Conservation (phyloP, 2,329 filamentous ascomycete genomes). For the Microcera coccophila region DNA sequence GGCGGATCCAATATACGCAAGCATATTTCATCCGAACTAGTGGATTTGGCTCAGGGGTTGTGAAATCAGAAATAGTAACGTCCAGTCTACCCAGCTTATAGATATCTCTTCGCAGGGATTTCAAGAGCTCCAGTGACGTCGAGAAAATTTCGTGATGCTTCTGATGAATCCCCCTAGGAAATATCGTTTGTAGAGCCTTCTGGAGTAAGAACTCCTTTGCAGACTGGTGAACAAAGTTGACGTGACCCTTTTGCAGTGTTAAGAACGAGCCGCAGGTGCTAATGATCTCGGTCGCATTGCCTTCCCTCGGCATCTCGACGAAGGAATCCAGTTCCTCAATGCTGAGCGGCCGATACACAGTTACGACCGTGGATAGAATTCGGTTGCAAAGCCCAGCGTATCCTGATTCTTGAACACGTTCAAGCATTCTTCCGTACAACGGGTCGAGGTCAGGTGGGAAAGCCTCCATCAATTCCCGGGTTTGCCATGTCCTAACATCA, state of each 20-base stretch:
- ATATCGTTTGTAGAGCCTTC: conserved; percentile 23
- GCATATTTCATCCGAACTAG: conserved; percentile 14
- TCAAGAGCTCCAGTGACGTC: conserved; percentile 32
- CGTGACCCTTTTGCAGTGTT: conserved; percentile 23
- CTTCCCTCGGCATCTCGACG: conserved; percentile 9
- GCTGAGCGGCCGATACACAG: conserved; percentile 35
- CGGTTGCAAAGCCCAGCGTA: conserved; percentile 29
- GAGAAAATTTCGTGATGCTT: conserved; percentile 32
- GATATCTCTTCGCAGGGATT: conserved; percentile 33
- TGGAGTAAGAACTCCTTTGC: conserved; percentile 39
- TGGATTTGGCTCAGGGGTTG: conserved; percentile 12
- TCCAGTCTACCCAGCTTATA: conserved; percentile 26
- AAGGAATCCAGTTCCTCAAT: conserved; percentile 33
- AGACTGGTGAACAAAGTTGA: conserved; percentile 41
- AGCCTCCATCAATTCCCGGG: conserved; percentile 12
- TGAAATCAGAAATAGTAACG: conserved; percentile 6
- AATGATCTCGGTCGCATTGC: conserved; percentile 24
- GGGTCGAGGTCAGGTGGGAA: conserved; percentile 34
- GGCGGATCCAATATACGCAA: conserved; percentile 18
- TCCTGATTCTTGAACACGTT: conserved; percentile 26
- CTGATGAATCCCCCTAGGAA: conserved; percentile 24
- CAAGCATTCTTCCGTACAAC: conserved; percentile 39
- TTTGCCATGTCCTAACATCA: conserved; percentile 6
- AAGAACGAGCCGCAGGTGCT: conserved; percentile 38
- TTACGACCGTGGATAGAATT: conserved; percentile 31